phyloP scores from a whole-genome alignment of 441 rosid species.

The Aleurites moluccanus region DNA sequence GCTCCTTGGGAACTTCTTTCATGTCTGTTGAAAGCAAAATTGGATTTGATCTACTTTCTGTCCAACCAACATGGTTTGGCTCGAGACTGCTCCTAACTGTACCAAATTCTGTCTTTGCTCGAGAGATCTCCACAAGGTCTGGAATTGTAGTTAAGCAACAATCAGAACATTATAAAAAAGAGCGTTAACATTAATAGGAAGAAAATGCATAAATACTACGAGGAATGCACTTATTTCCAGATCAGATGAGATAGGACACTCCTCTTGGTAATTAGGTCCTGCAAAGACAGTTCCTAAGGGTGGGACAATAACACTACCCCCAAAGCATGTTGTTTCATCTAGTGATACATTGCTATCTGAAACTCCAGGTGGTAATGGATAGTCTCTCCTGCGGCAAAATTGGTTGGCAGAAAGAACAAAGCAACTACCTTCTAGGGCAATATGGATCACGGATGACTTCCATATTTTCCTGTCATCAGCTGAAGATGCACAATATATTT shows the following conservation, averaged over 20 bases:
- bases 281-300: constrained; percentile 26
- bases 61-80: background rate
- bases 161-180: background rate
- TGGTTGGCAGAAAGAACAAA: constrained; percentile 36
- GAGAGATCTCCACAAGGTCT: constrained; percentile 21
- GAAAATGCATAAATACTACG: background rate
- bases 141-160: background rate
- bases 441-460: constrained; percentile 26
- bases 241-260: constrained; percentile 30
- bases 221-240: constrained; percentile 9
- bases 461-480: constrained; percentile 26
- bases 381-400: constrained; percentile 21
- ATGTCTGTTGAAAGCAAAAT: background rate
- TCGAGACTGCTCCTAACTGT: background rate
- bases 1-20: constrained; percentile 10
- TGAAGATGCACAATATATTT: constrained; percentile 32
- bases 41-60: constrained; percentile 12
- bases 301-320: constrained; percentile 28
- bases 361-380: constrained; percentile 1
- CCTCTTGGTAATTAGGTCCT: constrained; percentile 25
- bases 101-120: constrained; percentile 16
- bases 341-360: background rate
- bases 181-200: background rate
- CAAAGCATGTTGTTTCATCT: constrained; percentile 15
- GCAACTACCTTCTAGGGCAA: constrained; percentile 33